A percentile compares a stretch with the other conserved stretches of the same genome.
Conservation (phyloP, 2,329 filamentous ascomycete genomes). For the Camillea tinctor region DNA sequence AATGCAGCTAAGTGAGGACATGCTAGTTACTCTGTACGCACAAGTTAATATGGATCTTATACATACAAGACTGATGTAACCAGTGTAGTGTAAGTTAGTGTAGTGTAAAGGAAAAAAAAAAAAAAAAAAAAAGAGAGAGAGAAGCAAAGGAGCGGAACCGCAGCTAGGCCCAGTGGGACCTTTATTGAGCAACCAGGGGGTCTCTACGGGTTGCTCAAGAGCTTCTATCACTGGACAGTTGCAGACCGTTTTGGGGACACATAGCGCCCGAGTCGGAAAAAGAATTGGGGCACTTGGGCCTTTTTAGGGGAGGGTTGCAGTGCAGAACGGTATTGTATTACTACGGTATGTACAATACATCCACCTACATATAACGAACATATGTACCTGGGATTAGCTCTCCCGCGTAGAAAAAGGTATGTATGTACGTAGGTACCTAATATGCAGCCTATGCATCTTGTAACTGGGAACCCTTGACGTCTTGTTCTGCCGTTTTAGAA, state of each 20-base stretch:
- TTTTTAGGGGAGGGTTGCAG: not conserved
- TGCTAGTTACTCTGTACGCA: too few species aligned
- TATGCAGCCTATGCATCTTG: not conserved
- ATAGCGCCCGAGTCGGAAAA: not conserved
- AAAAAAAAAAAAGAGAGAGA: not conserved
- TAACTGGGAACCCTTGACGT: not conserved
- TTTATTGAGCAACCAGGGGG: not conserved
- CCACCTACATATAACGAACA: not conserved
- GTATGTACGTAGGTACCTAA: not conserved
- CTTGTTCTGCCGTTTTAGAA: not conserved
- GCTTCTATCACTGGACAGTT: not conserved
- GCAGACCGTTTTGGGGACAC: not conserved
- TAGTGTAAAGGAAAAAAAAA: not conserved
- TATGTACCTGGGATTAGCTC: not conserved
- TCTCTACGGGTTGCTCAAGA: not conserved
- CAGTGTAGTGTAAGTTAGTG: too few species aligned
- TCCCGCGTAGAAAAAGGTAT: not conserved
- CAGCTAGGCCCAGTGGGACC: not conserved
- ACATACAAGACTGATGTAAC: too few species aligned
- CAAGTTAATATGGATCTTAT: too few species aligned
- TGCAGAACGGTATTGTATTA: not conserved
- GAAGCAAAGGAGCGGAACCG: not conserved
- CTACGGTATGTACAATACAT: not conserved
- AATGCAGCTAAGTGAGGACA: too few species aligned
- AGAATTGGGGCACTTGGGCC: not conserved